Conservation (phyloP, 2,329 filamentous ascomycete genomes). For the Trichoderma afroharzianum region DNA sequence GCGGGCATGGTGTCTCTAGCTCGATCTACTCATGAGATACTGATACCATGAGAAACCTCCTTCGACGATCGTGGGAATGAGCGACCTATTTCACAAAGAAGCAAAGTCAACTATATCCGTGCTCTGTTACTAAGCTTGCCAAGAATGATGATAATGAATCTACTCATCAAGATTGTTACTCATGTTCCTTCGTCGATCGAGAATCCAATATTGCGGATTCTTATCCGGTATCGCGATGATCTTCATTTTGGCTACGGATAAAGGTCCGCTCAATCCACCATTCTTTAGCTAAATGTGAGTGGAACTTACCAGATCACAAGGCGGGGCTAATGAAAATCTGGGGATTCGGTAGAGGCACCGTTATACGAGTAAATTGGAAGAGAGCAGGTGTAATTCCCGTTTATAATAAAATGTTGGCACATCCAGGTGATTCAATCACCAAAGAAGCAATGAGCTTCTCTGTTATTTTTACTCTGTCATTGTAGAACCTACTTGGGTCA, state of each 20-base stretch:
- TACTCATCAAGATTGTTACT: not conserved
- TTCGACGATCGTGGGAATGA: not conserved
- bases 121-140: not conserved
- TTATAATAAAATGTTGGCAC: not conserved
- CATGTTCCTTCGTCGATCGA: not conserved
- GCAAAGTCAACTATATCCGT: not conserved
- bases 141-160: not conserved
- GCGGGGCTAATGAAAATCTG: not conserved
- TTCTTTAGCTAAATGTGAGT: not conserved
- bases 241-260: not conserved
- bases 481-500: not conserved
- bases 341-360: not conserved
- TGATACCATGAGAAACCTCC: not conserved
- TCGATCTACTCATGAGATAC: too few relatives aligned
- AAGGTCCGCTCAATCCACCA: not conserved
- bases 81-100: not conserved
- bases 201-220: not conserved
- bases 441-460: not conserved
- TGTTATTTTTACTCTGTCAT: not conserved
- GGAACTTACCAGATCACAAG: conserved; percentile 5
- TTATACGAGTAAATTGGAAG: not conserved
- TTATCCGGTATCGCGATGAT: not conserved
- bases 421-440: not conserved
- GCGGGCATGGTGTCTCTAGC: not conserved
- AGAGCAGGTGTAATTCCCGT: not conserved